Conservation (phyloP, 768 basidiomycete species). For the Strobilomyces echinocephalus region DNA sequence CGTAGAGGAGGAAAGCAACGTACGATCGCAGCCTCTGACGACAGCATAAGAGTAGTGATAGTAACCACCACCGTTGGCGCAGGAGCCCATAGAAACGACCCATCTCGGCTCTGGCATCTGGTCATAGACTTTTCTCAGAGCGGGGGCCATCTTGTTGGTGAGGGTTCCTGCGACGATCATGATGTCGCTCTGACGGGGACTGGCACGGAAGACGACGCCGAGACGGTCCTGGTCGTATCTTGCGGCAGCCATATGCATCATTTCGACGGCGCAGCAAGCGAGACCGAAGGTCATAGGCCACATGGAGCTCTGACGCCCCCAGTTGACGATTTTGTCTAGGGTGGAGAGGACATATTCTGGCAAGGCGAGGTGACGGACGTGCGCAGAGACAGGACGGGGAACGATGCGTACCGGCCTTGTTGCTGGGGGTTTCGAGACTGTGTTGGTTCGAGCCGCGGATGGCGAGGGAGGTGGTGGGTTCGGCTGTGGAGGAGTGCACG, state of each 20-base stretch:
- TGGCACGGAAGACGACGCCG: constrained; percentile 98
- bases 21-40: constrained; percentile 95
- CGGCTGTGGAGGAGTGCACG: constrained; percentile 49
- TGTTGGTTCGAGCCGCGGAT: constrained; percentile 77
- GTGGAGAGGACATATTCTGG: constrained; percentile 95
- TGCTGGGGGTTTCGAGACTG: constrained; percentile 83
- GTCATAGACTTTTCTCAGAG: constrained; percentile 92
- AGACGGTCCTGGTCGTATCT: constrained; percentile 98
- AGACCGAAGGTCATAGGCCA: constrained; percentile 99
- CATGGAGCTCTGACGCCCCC: constrained; percentile 97
- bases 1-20: constrained; percentile 27
- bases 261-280: constrained; percentile 98
- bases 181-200: constrained; percentile 93
- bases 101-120: constrained; percentile 99
- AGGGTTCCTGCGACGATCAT: constrained; percentile 99
- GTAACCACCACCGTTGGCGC: constrained; percentile 96
- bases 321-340: constrained; percentile 93
- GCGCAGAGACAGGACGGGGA: background rate
- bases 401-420: constrained; percentile 69
- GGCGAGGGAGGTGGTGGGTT: constrained; percentile 69
- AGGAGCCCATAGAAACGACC: constrained; percentile 99
- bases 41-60: constrained; percentile 99
- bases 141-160: constrained; percentile 99
- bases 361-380: background rate
- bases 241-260: constrained; percentile 99